These are phyloP conservation scores for Silene vulgaris DNA, from an alignment of 179 eudicot genomes.

Conservation along the genomic window DNA sequence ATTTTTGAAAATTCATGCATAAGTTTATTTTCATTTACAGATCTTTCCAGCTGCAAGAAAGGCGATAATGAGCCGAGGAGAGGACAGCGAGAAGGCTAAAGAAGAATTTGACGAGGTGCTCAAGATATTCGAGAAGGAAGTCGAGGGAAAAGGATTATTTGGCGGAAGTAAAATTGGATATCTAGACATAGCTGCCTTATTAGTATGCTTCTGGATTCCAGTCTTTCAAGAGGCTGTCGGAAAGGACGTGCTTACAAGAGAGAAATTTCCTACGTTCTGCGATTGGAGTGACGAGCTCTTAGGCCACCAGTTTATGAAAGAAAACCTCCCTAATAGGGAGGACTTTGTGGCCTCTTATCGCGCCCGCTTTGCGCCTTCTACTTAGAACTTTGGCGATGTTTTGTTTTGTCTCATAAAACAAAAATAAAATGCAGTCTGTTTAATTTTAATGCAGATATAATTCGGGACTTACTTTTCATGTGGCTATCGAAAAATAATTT, in stretches of 20 bases:
- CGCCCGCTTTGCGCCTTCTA: neutral
- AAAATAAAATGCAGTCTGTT: too few species aligned
- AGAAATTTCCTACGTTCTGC: neutral
- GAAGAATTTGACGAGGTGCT: neutral
- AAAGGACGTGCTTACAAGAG: neutral
- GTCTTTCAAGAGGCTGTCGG: conserved; percentile 11
- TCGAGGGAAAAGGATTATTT: neutral
- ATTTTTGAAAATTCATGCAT: neutral
- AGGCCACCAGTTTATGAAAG: neutral
- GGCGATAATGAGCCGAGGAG: neutral
- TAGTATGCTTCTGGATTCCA: conserved; percentile 16
- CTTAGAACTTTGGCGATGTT: too few species aligned
- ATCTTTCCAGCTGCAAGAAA: neutral
- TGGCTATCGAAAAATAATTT: too few species aligned
- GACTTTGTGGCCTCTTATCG: conserved; percentile 9
- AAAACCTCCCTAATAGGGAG: conserved; percentile 12
- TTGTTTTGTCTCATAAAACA: too few species aligned
- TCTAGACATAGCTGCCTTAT: conserved; percentile 12
- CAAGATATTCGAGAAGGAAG: conserved; percentile 12
- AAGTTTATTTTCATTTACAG: neutral
- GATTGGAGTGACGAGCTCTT: conserved; percentile 18
- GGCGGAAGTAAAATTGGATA: conserved; percentile 10
- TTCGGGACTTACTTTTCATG: too few species aligned
- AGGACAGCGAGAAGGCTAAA: neutral
- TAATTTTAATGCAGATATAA: too few species aligned